phyloP scores from a whole-genome alignment of 1,139 yeast genomes.

The Lizanozyma gosingica region DNA sequence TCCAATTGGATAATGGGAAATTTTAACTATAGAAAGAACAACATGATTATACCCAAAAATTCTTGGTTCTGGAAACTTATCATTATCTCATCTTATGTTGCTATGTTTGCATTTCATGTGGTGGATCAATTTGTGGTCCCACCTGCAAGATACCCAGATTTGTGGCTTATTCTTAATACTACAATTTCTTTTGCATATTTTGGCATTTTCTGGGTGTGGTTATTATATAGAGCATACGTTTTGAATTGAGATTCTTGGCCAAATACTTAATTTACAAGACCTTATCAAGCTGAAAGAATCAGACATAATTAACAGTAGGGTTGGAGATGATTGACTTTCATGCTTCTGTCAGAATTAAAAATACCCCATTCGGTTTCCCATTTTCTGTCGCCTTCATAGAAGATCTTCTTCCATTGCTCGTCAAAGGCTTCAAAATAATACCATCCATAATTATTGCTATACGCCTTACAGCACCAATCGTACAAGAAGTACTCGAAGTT shows the following conservation, averaged over 20 bases:
- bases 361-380: constrained; percentile 77
- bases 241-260: background rate
- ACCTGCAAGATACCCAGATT: constrained; percentile 64
- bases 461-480: constrained; percentile 44
- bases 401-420: constrained; percentile 59
- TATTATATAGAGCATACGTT: constrained; percentile 38
- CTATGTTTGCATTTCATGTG: constrained; percentile 42
- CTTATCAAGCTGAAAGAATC: background rate
- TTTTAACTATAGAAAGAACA: constrained; percentile 13
- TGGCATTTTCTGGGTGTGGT: constrained; percentile 71
- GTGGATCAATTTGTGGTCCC: constrained; percentile 45
- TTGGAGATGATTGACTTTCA: constrained; percentile 17
- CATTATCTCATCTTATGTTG: constrained; percentile 51
- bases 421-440: constrained; percentile 66
- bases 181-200: constrained; percentile 71
- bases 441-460: constrained; percentile 35
- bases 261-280: background rate
- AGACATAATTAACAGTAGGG: background rate
- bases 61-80: constrained; percentile 44
- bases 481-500: constrained; percentile 41
- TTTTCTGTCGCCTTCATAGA: constrained; percentile 34
- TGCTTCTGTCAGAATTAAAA: constrained; percentile 38
- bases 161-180: constrained; percentile 76
- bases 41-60: constrained; percentile 32
- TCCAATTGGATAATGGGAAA: constrained; percentile 85